Evolutionary conservation across 495 filamentous ascomycete species (phyloP).

Genomic region (Neurospora sp.): DNA sequence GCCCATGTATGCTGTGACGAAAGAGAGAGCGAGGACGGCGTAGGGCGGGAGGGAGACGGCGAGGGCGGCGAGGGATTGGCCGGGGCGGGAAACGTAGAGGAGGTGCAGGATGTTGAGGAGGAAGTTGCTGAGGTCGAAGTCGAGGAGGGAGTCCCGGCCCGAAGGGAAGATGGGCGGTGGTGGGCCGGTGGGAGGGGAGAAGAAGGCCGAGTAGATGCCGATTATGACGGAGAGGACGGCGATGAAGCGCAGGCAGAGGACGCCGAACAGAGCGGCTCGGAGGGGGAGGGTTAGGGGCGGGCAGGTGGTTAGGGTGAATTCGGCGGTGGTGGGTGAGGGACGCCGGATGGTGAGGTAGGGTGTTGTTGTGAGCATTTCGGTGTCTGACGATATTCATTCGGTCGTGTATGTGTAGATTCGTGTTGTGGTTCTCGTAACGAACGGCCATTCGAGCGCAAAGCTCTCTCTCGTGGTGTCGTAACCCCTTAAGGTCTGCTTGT

Average conservation of each 20-base stretch:
- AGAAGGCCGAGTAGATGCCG: slow-evolving; percentile 23
- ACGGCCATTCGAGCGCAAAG: background rate
- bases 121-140: slow-evolving; percentile 5
- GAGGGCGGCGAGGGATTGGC: slow-evolving; percentile 30
- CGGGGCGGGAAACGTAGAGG: slow-evolving; percentile 17
- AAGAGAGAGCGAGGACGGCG: slow-evolving; percentile 12
- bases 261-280: slow-evolving; percentile 40
- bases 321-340: slow-evolving; percentile 76
- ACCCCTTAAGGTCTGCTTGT: background rate
- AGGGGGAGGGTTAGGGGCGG: slow-evolving; percentile 46
- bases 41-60: slow-evolving; percentile 24
- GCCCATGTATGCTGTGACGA: slow-evolving; percentile 22
- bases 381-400: background rate
- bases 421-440: background rate
- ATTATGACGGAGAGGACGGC: slow-evolving; percentile 24
- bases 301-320: slow-evolving; percentile 74
- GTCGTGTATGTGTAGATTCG: background rate
- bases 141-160: background rate
- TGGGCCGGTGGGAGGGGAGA: background rate
- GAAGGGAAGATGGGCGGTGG: background rate
- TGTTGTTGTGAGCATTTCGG: slow-evolving; percentile 39
- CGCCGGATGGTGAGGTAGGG: slow-evolving; percentile 54
- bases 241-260: slow-evolving; percentile 38
- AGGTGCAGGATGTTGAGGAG: slow-evolving; percentile 25
- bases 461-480: background rate